Evolutionary conservation across 768 basidiomycete genomes (phyloP), one percentile per base, ranked within the genome.

Genomic region (Agaricus sinodeliciosus): DNA sequence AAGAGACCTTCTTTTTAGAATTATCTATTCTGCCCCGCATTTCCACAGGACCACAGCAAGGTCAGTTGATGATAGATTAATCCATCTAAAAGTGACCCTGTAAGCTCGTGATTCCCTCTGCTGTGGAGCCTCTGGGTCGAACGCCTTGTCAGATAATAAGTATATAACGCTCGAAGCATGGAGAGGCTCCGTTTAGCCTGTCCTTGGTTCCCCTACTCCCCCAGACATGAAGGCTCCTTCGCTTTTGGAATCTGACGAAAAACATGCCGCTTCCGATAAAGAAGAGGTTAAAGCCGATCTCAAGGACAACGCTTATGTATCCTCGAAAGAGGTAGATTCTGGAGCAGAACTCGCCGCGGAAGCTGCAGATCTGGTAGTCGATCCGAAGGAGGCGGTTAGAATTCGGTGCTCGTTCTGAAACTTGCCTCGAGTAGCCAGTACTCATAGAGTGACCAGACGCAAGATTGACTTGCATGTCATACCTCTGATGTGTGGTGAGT

Each of bases 401-500:
- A 67, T 87, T 47, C 70, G 82, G 81, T 79, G 48, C 35, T 68
- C 60, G 7, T 18, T 19, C 11, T 18, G 9, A 1, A 35, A 2
- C 16, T 16, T 3, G 7, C 2, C 16, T 4, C 5, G 15, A 15
- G 9, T 31, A 8, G 18, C 9, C 3, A 27, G 48, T n/a, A 9
- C n/a, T 39, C 2, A 39, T 16, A n/a, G 12, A 3, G 41, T 13
- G 41, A 37, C 6, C 40, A 75, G 78, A 55, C 72, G 65, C 60
- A 86, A 88, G 65, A 85, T 87, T 40, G 85, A 87, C 65, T 65
- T 66, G 55, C 78, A 85, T 63, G 79, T 87, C 22, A 63, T 87
- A 31, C 85, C 84, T 19, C 65, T 87, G 60, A 87, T 86, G 84
- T 85, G 81, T 57, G 72, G 84, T 85, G 63, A 60, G 84, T 78